Conservation (phyloP, 2,329 filamentous ascomycete species). For the Grosmannia huntii region DNA sequence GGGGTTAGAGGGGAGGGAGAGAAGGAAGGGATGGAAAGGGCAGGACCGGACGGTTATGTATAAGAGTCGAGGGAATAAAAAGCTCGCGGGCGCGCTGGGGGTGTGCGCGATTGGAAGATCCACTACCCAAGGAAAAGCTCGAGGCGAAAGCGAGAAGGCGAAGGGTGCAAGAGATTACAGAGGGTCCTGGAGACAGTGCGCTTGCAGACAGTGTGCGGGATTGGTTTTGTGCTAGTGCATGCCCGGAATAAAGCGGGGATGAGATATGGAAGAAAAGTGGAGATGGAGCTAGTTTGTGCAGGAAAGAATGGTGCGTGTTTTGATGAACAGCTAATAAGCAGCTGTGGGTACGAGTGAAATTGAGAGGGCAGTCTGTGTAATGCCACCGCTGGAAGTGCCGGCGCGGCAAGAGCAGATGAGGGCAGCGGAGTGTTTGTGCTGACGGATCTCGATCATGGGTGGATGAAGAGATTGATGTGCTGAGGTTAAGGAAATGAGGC, state of each 20-base stretch:
- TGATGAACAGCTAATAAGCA: constrained; percentile 11
- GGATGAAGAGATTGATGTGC: not conserved
- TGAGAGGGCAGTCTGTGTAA: constrained; percentile 5
- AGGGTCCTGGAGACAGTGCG: not conserved
- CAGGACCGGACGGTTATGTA: constrained; percentile 2
- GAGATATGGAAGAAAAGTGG: constrained; percentile 2
- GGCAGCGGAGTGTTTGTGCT: not conserved
- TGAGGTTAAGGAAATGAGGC: not conserved
- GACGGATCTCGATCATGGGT: not conserved
- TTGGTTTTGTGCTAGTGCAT: not conserved
- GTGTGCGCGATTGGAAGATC: not conserved
- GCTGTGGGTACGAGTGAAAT: constrained; percentile 11
- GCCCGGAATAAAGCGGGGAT: constrained; percentile 12
- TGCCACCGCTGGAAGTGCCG: constrained; percentile 1
- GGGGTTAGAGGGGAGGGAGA: not conserved
- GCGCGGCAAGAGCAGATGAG: not conserved
- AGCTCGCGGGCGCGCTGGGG: constrained; percentile 6
- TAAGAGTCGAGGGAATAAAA: constrained; percentile 4
- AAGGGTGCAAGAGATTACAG: not conserved
- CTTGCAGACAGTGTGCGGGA: not conserved
- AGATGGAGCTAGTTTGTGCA: constrained; percentile 1
- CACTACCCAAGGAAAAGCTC: not conserved
- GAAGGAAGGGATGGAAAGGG: constrained; percentile 1
- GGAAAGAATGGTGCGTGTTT: constrained; percentile 7
- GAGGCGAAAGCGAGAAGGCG: constrained; percentile 1